Evolutionary conservation across 345 rosid genomes (phyloP).

Genomic region (Turnera subulata): DNA sequence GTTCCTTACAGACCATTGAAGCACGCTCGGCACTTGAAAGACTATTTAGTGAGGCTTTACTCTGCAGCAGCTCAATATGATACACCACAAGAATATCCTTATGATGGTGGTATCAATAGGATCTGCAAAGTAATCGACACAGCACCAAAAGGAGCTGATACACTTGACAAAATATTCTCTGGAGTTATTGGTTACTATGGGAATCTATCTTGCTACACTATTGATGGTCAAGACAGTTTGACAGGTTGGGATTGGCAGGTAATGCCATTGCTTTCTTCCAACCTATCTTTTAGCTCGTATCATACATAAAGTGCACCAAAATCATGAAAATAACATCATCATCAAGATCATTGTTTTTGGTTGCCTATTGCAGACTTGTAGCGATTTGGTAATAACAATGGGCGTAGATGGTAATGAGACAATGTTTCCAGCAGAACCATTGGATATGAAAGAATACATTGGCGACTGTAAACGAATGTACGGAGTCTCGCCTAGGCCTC

Average conservation of each 20-base stretch:
- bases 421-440: constrained; percentile 15
- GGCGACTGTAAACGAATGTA: neutral
- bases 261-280: neutral
- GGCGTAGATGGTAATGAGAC: constrained; percentile 5
- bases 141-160: constrained; percentile 11
- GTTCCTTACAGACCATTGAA: constrained; percentile 15
- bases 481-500: constrained; percentile 18
- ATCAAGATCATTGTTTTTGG: neutral
- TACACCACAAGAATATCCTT: too few species aligned
- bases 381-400: constrained; percentile 19
- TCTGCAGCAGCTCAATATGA: constrained; percentile 22
- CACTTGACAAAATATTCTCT: constrained; percentile 16
- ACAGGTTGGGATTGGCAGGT: constrained; percentile 27
- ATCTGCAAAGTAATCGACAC: constrained; percentile 15
- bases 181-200: constrained; percentile 4
- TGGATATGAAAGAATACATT: neutral
- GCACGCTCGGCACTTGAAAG: constrained; percentile 3
- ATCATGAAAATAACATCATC: too few species aligned
- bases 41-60: neutral
- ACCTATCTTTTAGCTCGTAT: too few species aligned
- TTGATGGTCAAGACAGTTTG: constrained; percentile 1
- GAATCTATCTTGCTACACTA: constrained; percentile 3
- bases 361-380: constrained; percentile 13
- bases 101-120: too few species aligned
- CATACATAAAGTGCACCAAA: neutral